Base-by-base conservation (phyloP, 306 rosid genomes). In the Luffa acutangula region DNA sequence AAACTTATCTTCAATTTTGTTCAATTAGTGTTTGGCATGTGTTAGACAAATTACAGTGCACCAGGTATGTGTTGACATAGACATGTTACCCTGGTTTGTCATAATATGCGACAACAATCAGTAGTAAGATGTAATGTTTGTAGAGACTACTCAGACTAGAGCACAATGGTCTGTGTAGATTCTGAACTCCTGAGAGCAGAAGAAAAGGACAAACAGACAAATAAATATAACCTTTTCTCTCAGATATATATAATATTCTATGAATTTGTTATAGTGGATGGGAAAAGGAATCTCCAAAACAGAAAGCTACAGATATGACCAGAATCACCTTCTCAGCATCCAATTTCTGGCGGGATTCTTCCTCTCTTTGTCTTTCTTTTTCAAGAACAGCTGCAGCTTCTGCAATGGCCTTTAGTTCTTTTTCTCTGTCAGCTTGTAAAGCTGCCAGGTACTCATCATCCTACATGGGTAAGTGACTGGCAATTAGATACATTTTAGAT, bases 371-470 rank as follows among this genome's bases (percentile, higher is more conserved):
- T 81, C 84, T 91, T 85, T 93, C 96, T 87, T 88, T 92, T 86
- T 95, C 96, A 60, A 71, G 89, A 75, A 89, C 89, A 87, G 97
- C 90, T 86, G 86, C 92, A 11, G 96, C 97, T 84, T 95, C 97
- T 76, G 84, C 93, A 7, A 82, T 72, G 46, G 91, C 97, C 80
- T 85, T 91, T 85, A 89, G 78, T 82, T 95, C 97, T 74, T 91
- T 95, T 87, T 93, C 96, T 86, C 88, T 91, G 83, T 95, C 99
- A 76, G 93, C 96, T 90, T 88, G 96, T 80, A 95, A 78, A 0
- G 99, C 82, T 67, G 97, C 97, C 78, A 93, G 92, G 84, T 90
- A 95, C 84, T 91, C 99, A 90, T 91, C 99, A 84, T 91, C 97
- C 97, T 95, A 89, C 82, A 81, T 31, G 79, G 48, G 85, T 76